These are phyloP conservation scores for Zygoascus bituminiphila DNA, from an alignment of 805 yeast genomes.

Conservation along the genomic window DNA sequence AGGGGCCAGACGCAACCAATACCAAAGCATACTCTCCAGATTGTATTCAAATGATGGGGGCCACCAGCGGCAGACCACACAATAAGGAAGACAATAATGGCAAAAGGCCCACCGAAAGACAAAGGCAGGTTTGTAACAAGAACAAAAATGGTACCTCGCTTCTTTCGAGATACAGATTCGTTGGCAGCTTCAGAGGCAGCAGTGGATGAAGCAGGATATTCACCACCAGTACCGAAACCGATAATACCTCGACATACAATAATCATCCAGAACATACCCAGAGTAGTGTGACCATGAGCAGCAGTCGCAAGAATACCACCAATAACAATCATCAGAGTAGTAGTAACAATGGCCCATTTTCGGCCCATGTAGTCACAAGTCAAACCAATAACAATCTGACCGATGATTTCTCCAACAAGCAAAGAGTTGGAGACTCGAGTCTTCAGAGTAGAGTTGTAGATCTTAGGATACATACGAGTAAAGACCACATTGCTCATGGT, in stretches of 20 bases:
- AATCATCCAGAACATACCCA: constrained; percentile 71
- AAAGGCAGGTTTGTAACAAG: constrained; percentile 67
- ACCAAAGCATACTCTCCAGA: constrained; percentile 68
- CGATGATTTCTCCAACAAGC: constrained; percentile 61
- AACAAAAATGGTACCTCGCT: constrained; percentile 56
- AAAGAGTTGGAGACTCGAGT: constrained; percentile 65
- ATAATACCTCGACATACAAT: constrained; percentile 65
- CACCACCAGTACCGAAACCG: constrained; percentile 76
- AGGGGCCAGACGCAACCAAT: constrained; percentile 67
- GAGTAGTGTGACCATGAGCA: constrained; percentile 49
- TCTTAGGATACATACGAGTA: constrained; percentile 38
- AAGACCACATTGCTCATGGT: constrained; percentile 57
- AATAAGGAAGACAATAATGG: constrained; percentile 56
- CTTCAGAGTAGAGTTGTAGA: constrained; percentile 39
- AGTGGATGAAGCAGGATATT: constrained; percentile 61
- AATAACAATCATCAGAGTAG: constrained; percentile 51
- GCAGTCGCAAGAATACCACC: constrained; percentile 66
- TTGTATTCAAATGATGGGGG: constrained; percentile 33
- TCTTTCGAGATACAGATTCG: constrained; percentile 41
- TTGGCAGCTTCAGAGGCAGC: constrained; percentile 69
- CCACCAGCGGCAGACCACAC: constrained; percentile 46
- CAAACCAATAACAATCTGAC: constrained; percentile 58
- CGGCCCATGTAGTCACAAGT: constrained; percentile 60
- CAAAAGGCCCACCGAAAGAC: constrained; percentile 73
- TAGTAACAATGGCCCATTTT: constrained; percentile 56